Evolutionary conservation across 148 eudicot genomes (phyloP).

Genomic region (Dianthus caryophyllus): DNA sequence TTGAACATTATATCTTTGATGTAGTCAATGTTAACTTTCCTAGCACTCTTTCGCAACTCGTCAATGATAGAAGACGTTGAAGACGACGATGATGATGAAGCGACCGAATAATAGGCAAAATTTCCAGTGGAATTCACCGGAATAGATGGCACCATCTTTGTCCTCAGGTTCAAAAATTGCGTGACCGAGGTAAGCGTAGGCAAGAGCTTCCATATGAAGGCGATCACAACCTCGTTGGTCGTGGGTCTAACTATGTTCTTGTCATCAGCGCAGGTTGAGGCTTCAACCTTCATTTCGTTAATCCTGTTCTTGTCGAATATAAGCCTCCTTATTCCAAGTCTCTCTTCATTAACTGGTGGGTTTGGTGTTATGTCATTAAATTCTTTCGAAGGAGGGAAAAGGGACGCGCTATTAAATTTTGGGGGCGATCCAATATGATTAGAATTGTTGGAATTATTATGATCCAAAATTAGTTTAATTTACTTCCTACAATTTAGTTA

Average conservation of each 20-base stretch:
- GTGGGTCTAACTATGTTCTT: not conserved
- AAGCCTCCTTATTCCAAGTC: not conserved
- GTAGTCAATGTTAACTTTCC: no score
- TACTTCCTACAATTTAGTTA: no score
- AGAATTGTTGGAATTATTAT: no score
- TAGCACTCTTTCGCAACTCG: no score
- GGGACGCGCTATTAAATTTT: constrained; percentile 4
- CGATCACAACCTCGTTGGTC: not conserved
- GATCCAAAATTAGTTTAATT: no score
- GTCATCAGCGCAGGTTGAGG: no score
- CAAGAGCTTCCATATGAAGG: not conserved
- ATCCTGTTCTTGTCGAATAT: not conserved
- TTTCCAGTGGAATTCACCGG: not conserved
- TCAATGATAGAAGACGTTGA: no score
- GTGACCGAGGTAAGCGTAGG: not conserved
- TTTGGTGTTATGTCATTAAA: not conserved
- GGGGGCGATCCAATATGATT: not conserved
- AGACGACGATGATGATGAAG: no score
- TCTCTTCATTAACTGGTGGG: not conserved
- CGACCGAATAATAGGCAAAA: no score
- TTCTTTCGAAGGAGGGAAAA: constrained; percentile 4
- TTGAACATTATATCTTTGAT: no score
- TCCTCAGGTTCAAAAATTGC: constrained; percentile 10
- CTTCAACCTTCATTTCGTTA: not conserved
- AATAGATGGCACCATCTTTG: not conserved